Evolutionary conservation across 2,329 filamentous ascomycete species (phyloP).

Genomic region (Hymenoscyphus fraxineus): DNA sequence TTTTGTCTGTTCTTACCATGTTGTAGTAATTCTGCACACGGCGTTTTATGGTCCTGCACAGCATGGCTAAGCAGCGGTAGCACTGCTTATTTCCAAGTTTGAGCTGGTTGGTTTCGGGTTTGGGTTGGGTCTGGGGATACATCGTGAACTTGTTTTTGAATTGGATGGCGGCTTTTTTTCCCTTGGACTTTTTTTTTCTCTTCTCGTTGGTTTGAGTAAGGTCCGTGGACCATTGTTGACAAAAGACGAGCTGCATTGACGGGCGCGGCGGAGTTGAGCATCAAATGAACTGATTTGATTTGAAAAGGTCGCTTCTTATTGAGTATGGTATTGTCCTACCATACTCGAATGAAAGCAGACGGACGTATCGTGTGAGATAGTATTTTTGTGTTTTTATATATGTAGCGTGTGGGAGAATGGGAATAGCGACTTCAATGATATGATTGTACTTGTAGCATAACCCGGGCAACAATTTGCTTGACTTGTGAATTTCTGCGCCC

Average conservation of each 20-base stretch:
- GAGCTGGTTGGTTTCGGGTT: neutral
- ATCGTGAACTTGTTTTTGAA: neutral
- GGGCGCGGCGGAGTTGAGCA: neutral
- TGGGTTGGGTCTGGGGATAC: neutral
- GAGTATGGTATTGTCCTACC: neutral
- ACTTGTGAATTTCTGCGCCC: too few species aligned
- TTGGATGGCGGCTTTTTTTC: neutral
- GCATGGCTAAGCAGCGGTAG: neutral
- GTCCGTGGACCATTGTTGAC: neutral
- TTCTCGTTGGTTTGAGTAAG: neutral
- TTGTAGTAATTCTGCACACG: slow-evolving; percentile 20
- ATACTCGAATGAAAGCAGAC: too few species aligned
- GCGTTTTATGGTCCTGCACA: neutral
- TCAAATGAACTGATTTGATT: neutral
- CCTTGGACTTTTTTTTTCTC: neutral
- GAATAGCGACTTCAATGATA: too few species aligned
- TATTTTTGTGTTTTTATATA: too few species aligned
- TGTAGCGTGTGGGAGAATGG: too few species aligned
- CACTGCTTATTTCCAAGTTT: neutral
- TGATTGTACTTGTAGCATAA: too few species aligned
- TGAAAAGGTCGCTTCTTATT: neutral
- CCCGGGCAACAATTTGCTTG: too few species aligned
- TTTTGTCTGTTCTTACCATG: slow-evolving; percentile 24
- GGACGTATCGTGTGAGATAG: too few species aligned
- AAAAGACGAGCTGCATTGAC: neutral